Conservation (phyloP, 768 basidiomycete species). For the Auriscalpium vulgare region DNA sequence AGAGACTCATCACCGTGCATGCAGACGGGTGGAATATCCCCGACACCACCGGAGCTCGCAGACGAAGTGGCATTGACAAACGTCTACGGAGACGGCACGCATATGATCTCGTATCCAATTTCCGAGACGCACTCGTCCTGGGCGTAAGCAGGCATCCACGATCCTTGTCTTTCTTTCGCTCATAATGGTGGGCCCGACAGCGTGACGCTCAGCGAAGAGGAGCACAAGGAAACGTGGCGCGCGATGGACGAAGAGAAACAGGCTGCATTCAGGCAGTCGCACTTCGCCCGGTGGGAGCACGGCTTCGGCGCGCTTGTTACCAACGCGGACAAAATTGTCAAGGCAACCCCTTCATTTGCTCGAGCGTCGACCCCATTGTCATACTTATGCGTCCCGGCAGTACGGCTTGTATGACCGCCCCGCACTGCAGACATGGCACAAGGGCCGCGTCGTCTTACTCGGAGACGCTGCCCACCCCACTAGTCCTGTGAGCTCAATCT, state of each 20-base stretch:
- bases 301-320: conserved; percentile 21
- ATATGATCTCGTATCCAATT: conserved; percentile 30
- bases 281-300: conserved; percentile 18
- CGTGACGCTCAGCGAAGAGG: conserved; percentile 29
- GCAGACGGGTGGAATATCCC: conserved; percentile 30
- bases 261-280: conserved; percentile 17
- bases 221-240: conserved; percentile 35
- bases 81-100: conserved; percentile 29
- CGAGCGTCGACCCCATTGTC: not conserved
- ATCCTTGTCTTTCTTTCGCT: not conserved
- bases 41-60: conserved; percentile 14
- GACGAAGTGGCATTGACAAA: conserved; percentile 22
- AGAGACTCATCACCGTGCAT: not conserved
- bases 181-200: conserved; percentile 12
- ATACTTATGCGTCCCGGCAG: conserved; percentile 14
- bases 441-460: conserved; percentile 32
- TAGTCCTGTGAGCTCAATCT: conserved; percentile 29
- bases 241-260: conserved; percentile 24
- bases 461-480: conserved; percentile 42
- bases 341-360: conserved; percentile 14
- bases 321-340: conserved; percentile 20
- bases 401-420: conserved; percentile 38
- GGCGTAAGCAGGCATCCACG: conserved; percentile 25
- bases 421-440: conserved; percentile 32
- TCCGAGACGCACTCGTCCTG: conserved; percentile 25